A percentile compares a stretch with the other conserved stretches of the same genome.
Evolutionary conservation across 768 basidiomycete genomes (phyloP).

Genomic region (Boletus reticuloceps): DNA sequence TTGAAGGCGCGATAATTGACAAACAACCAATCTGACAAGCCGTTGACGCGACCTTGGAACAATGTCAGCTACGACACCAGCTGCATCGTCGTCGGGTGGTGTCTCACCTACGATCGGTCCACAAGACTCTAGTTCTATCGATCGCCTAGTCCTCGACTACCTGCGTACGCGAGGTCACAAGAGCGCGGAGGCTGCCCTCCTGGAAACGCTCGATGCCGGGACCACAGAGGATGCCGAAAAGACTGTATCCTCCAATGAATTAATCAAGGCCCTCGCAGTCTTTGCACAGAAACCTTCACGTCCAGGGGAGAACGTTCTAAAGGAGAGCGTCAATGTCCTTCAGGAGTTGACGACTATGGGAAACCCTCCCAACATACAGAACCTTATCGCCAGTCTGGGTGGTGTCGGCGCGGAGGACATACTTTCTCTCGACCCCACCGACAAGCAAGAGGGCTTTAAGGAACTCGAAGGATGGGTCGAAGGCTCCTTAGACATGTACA

Average conservation of each 20-base stretch:
- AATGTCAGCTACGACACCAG: constrained; percentile 34
- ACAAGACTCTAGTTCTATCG: constrained; percentile 32
- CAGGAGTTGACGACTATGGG: constrained; percentile 69
- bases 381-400: constrained; percentile 74
- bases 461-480: constrained; percentile 89
- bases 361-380: constrained; percentile 70
- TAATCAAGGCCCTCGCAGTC: constrained; percentile 56
- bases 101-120: constrained; percentile 30
- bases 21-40: no score
- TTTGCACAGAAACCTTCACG: constrained; percentile 67
- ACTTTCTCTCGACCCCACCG: constrained; percentile 75
- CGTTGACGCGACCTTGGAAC: background rate
- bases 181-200: constrained; percentile 41
- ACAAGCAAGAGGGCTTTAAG: constrained; percentile 81
- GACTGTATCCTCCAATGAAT: constrained; percentile 48
- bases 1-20: no score
- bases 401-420: constrained; percentile 80
- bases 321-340: constrained; percentile 61
- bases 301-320: constrained; percentile 68
- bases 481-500: constrained; percentile 88
- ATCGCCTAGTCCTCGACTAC: constrained; percentile 48
- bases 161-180: constrained; percentile 46
- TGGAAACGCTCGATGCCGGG: constrained; percentile 37
- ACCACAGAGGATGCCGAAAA: constrained; percentile 36
- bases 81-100: constrained; percentile 33